These are phyloP conservation scores for Lachancea cidri DNA, from an alignment of 805 yeast genomes.

Conservation along the genomic window DNA sequence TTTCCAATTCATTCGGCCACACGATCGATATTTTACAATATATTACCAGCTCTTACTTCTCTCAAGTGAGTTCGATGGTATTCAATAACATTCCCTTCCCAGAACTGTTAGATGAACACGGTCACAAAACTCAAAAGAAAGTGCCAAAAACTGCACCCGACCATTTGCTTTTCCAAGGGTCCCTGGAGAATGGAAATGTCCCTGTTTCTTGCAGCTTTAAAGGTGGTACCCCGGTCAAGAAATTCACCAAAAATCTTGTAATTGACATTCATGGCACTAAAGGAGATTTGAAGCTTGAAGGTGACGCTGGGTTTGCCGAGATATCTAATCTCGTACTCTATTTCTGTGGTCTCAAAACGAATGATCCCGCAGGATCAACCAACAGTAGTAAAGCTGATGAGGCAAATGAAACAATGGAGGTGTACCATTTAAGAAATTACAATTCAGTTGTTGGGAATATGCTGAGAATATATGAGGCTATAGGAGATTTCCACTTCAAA, in stretches of 20 bases:
- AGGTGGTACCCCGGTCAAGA: constrained; percentile 31
- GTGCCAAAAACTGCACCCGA: constrained; percentile 27
- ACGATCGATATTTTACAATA: constrained; percentile 29
- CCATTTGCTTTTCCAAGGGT: constrained; percentile 29
- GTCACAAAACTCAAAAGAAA: constrained; percentile 18
- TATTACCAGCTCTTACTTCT: constrained; percentile 28
- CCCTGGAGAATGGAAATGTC: constrained; percentile 23
- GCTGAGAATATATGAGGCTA: constrained; percentile 28
- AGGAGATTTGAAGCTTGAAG: constrained; percentile 31
- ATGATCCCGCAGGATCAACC: constrained; percentile 1
- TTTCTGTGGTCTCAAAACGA: constrained; percentile 23
- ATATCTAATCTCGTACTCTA: constrained; percentile 29
- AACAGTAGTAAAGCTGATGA: constrained; percentile 12
- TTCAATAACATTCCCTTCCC: constrained; percentile 29
- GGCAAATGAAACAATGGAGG: constrained; percentile 28
- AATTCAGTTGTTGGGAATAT: constrained; percentile 30
- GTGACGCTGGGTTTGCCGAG: constrained; percentile 33
- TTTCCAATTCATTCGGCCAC: constrained; percentile 29
- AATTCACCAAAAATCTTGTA: constrained; percentile 31
- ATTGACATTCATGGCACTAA: constrained; percentile 32
- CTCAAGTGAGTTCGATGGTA: constrained; percentile 25
- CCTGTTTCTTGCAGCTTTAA: constrained; percentile 30
- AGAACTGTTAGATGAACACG: constrained; percentile 24
- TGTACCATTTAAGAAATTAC: constrained; percentile 30
- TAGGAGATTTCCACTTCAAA: constrained; percentile 29